Percentiles rank a stretch among this genome's conserved stretches.
phyloP scores from a whole-genome alignment of 1,139 yeast genomes.

The Scheffersomyces parashehatae region DNA sequence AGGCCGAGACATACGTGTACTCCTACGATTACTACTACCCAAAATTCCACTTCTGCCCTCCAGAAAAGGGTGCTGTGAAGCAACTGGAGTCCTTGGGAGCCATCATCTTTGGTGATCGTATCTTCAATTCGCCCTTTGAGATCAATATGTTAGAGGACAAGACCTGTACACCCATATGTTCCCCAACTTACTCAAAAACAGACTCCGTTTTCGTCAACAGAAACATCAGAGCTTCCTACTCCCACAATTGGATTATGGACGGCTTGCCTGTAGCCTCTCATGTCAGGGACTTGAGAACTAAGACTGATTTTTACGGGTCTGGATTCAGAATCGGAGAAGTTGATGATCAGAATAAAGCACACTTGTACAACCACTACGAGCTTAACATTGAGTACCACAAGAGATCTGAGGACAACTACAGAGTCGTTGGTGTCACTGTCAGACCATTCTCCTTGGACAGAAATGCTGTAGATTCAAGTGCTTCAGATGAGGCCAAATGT shows the following conservation, averaged over 20 bases:
- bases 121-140: constrained; percentile 87
- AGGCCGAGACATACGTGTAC: constrained; percentile 57
- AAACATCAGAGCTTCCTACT: constrained; percentile 78
- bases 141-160: constrained; percentile 74
- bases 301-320: constrained; percentile 64
- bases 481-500: constrained; percentile 35
- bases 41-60: constrained; percentile 81
- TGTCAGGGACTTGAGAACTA: constrained; percentile 57
- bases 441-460: constrained; percentile 66
- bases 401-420: constrained; percentile 63
- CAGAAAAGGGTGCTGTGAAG: constrained; percentile 64
- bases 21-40: constrained; percentile 87
- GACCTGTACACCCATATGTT: constrained; percentile 67
- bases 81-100: constrained; percentile 93
- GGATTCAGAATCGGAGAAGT: constrained; percentile 79
- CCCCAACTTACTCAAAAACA: constrained; percentile 53
- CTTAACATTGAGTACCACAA: constrained; percentile 80
- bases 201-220: constrained; percentile 77
- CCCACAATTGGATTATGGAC: constrained; percentile 90
- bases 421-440: constrained; percentile 91
- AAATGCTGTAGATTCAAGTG: constrained; percentile 22
- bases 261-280: constrained; percentile 88
- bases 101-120: constrained; percentile 91
- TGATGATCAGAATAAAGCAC: constrained; percentile 49
- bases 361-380: constrained; percentile 78